Evolutionary conservation across 805 yeast genomes (phyloP).

Genomic region (Metschnikowia henanensis): DNA sequence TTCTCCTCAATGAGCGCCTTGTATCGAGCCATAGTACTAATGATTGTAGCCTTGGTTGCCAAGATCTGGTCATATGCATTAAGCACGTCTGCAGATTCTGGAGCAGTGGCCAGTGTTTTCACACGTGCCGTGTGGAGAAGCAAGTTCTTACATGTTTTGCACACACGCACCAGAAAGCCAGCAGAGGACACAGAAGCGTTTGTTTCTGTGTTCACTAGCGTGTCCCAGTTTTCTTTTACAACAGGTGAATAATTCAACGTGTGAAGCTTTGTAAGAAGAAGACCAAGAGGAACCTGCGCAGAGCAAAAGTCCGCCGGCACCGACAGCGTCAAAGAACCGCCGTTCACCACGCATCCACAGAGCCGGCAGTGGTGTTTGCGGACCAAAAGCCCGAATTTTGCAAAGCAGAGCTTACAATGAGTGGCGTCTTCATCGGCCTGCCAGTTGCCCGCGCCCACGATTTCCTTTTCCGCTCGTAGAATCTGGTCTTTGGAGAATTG

Average conservation of each 20-base stretch:
- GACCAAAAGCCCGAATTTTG: slow-evolving; percentile 52
- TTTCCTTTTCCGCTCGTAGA: slow-evolving; percentile 23
- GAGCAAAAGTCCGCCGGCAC: slow-evolving; percentile 60
- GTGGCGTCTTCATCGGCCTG: slow-evolving; percentile 40
- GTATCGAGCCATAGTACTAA: slow-evolving; percentile 24
- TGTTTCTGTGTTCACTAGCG: slow-evolving; percentile 6
- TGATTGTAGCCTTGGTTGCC: slow-evolving; percentile 24
- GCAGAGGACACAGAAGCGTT: not conserved
- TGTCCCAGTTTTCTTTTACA: slow-evolving; percentile 21
- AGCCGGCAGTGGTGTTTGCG: slow-evolving; percentile 91
- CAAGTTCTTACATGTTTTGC: slow-evolving; percentile 65
- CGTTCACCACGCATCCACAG: slow-evolving; percentile 85
- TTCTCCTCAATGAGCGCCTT: slow-evolving; percentile 14
- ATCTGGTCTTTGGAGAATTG: slow-evolving; percentile 7
- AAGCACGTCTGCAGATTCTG: slow-evolving; percentile 18
- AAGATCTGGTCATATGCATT: slow-evolving; percentile 22
- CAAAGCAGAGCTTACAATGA: slow-evolving; percentile 64
- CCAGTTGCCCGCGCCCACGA: slow-evolving; percentile 61
- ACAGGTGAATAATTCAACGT: slow-evolving; percentile 33
- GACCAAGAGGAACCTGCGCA: slow-evolving; percentile 57
- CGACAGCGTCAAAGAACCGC: slow-evolving; percentile 35
- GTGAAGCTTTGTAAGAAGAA: slow-evolving; percentile 39
- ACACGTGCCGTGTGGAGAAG: slow-evolving; percentile 45
- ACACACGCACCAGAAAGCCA: slow-evolving; percentile 50
- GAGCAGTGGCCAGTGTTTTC: not conserved